phyloP scores from a whole-genome alignment of 2,329 filamentous ascomycete genomes.

The Trichoderma sp. region DNA sequence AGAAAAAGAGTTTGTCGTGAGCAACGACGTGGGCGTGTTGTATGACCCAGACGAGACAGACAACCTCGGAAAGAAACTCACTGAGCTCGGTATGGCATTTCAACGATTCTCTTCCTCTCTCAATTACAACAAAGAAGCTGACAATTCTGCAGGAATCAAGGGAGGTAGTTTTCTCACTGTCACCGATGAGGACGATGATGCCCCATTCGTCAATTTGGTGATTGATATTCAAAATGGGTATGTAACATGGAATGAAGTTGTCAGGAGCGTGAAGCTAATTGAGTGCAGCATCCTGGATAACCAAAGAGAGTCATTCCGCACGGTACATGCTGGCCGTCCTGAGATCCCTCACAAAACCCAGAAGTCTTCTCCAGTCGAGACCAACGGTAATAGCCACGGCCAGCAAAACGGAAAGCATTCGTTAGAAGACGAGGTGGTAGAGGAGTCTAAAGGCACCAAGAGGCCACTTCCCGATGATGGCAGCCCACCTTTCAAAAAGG shows the following conservation, averaged over 20 bases:
- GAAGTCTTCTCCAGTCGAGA: constrained; percentile 39
- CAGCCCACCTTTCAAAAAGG: constrained; percentile 50
- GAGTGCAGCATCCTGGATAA: constrained; percentile 43
- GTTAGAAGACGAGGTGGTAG: constrained; percentile 37
- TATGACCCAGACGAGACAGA: constrained; percentile 90
- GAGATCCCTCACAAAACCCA: constrained; percentile 58
- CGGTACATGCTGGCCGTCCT: constrained; percentile 45
- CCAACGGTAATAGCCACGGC: constrained; percentile 41
- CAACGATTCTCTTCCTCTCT: not conserved
- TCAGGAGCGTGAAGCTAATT: constrained; percentile 30
- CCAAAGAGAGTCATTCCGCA: constrained; percentile 57
- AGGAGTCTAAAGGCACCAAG: constrained; percentile 45
- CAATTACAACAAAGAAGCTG: not conserved
- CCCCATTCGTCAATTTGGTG: constrained; percentile 77
- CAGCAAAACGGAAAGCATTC: constrained; percentile 45
- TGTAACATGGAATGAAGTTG: constrained; percentile 29
- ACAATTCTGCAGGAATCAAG: constrained; percentile 58
- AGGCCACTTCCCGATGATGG: constrained; percentile 47
- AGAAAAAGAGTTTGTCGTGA: constrained; percentile 75
- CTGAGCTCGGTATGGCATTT: constrained; percentile 63
- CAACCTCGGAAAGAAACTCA: constrained; percentile 77
- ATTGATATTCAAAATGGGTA: constrained; percentile 67
- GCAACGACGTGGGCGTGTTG: constrained; percentile 72
- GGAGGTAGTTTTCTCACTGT: constrained; percentile 77
- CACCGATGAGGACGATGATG: constrained; percentile 77